phyloP scores from a whole-genome alignment of 176 grass and related monocot genomes.

The Pontederia paniculata region DNA sequence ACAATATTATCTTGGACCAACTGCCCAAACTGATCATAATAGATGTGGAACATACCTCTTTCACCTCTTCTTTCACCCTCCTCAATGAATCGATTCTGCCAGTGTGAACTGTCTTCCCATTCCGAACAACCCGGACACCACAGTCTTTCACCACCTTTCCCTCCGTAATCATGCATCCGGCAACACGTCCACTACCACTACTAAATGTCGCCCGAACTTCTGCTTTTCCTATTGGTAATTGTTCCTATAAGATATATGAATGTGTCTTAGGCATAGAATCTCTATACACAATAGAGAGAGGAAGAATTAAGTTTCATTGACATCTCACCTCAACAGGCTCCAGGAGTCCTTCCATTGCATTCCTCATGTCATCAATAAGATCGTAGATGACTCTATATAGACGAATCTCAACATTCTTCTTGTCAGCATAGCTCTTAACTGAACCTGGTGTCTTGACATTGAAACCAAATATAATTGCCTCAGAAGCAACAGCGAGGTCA shows the following conservation, averaged over 20 bases:
- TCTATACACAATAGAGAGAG: background rate
- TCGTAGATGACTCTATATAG: constrained; percentile 90
- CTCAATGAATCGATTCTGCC: constrained; percentile 70
- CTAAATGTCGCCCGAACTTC: constrained; percentile 89
- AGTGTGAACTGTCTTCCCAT: constrained; percentile 52
- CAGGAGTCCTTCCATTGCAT: constrained; percentile 97
- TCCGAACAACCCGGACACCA: constrained; percentile 63
- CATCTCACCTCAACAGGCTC: constrained; percentile 76
- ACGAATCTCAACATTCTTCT: constrained; percentile 85
- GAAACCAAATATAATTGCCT: constrained; percentile 91
- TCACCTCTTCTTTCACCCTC: constrained; percentile 92
- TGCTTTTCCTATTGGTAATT: constrained; percentile 65
- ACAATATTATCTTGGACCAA: background rate
- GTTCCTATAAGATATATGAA: constrained; percentile 41
- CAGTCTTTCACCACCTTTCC: constrained; percentile 74
- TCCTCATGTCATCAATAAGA: constrained; percentile 82
- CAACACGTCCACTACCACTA: constrained; percentile 82
- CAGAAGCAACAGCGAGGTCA: constrained; percentile 72
- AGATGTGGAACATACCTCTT: constrained; percentile 53
- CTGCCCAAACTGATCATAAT: background rate
- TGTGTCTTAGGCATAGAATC: background rate
- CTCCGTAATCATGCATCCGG: constrained; percentile 81
- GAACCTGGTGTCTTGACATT: constrained; percentile 80
- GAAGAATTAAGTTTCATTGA: background rate
- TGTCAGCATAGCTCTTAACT: constrained; percentile 78